Conservation (phyloP, 257 asterid species). For the Cordia subcordata region DNA sequence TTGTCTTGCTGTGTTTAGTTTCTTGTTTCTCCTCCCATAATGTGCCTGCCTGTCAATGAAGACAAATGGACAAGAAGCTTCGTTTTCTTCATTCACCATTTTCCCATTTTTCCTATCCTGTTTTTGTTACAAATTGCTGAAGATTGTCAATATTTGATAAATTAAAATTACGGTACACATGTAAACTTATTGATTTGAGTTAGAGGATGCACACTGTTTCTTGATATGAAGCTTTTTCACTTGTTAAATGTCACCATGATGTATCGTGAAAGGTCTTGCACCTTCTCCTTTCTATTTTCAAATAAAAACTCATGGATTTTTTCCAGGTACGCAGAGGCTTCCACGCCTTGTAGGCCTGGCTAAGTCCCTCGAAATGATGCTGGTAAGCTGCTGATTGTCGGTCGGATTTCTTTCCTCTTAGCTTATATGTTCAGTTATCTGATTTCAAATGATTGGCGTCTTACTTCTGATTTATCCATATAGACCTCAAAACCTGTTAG, state of each 20-base stretch:
- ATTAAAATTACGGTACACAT: too few species aligned
- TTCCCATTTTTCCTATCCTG: neutral
- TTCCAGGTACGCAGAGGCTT: conserved; percentile 94
- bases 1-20: neutral
- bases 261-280: neutral
- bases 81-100: neutral
- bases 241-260: neutral
- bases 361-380: conserved; percentile 95
- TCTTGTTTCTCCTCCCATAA: neutral
- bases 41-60: neutral
- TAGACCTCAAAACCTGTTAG: conserved; percentile 86
- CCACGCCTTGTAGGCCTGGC: conserved; percentile 97
- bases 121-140: neutral
- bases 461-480: conserved; percentile 13
- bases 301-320: neutral
- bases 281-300: neutral
- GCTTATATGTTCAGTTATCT: conserved; percentile 1
- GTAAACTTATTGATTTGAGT: neutral
- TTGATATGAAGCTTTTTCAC: too few species aligned
- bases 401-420: conserved; percentile 1
- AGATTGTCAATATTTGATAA: neutral
- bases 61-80: neutral
- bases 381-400: conserved; percentile 47
- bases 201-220: too few species aligned
- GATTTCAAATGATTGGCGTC: neutral